phyloP scores from a whole-genome alignment of 1,284 basidiomycete species.

The Apiotrichum sp. region DNA sequence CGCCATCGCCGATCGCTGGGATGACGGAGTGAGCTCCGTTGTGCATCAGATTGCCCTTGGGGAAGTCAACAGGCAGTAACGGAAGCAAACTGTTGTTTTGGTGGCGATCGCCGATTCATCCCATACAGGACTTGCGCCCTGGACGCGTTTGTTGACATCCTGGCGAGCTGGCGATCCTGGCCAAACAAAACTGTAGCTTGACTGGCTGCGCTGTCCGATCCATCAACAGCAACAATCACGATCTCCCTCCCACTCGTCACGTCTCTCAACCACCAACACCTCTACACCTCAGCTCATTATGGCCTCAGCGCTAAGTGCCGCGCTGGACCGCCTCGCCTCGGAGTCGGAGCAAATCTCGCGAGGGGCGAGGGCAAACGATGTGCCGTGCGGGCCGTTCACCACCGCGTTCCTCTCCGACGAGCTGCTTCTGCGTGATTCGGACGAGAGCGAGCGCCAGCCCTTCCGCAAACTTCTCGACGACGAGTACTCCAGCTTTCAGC shows the following conservation, averaged over 20 bases:
- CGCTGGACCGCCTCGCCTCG: constrained; percentile 29
- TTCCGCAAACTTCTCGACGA: constrained; percentile 41
- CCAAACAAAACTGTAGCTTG: no score
- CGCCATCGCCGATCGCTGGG: no score
- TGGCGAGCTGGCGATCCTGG: no score
- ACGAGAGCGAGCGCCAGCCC: constrained; percentile 32
- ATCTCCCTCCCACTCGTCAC: neutral
- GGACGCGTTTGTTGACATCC: no score
- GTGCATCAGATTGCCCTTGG: no score
- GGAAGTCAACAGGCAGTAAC: no score
- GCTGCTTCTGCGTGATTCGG: constrained; percentile 40
- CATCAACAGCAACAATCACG: constrained; percentile 10
- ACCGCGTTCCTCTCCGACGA: constrained; percentile 28
- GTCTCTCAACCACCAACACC: neutral
- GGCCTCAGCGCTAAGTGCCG: constrained; percentile 34
- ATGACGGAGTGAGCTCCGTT: no score
- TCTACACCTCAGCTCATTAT: constrained; percentile 19
- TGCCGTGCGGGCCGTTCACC: constrained; percentile 35
- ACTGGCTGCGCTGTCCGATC: no score
- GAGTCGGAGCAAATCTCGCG: constrained; percentile 34
- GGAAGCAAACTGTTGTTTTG: no score
- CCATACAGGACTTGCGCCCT: no score
- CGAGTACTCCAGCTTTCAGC: constrained; percentile 1
- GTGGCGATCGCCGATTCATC: no score
- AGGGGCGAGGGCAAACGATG: constrained; percentile 26